A percentile compares a stretch with the other conserved stretches of the same genome.
Conservation (phyloP, 495 filamentous ascomycete species). For the Patellaria atrata region DNA sequence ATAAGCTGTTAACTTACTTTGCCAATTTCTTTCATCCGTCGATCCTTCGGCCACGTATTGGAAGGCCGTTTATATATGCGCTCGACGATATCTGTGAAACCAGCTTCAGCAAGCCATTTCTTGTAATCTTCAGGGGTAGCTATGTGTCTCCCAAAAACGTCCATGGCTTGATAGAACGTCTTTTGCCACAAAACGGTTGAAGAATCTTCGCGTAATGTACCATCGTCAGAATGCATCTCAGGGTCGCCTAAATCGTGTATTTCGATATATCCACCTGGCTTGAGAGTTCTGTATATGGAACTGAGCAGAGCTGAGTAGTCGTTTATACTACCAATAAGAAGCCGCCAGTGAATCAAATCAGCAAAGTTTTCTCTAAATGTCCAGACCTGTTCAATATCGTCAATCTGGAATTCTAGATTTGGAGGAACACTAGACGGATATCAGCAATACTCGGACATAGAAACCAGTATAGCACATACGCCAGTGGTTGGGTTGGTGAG, state of each 20-base stretch:
- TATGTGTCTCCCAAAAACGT: conserved; percentile 5
- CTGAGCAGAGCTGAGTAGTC: too few relatives aligned
- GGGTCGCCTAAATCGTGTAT: too few relatives aligned
- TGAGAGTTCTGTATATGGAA: too few relatives aligned
- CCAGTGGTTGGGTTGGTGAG: conserved; percentile 6
- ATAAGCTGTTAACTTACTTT: too few relatives aligned
- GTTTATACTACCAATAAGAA: conserved; percentile 9
- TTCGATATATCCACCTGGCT: conserved; percentile 11
- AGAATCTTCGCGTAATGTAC: too few relatives aligned
- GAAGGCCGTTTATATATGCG: conserved; percentile 11
- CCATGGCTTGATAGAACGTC: too few relatives aligned
- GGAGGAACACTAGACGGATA: conserved; percentile 4
- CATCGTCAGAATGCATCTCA: too few relatives aligned
- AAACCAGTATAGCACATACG: background rate
- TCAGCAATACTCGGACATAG: background rate
- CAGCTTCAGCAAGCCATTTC: conserved; percentile 10
- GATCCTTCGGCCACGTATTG: conserved; percentile 14
- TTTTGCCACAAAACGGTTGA: too few relatives aligned
- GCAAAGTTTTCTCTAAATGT: conserved; percentile 5
- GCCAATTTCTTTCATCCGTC: conserved; percentile 15
- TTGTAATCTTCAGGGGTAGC: conserved; percentile 6
- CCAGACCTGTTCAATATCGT: conserved; percentile 9
- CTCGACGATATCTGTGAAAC: conserved; percentile 12
- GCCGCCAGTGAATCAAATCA: conserved; percentile 8
- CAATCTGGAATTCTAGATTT: conserved; percentile 11